These are phyloP conservation scores for Colletotrichum liaoningense DNA, from an alignment of 2,329 filamentous ascomycete species.

Conservation along the genomic window DNA sequence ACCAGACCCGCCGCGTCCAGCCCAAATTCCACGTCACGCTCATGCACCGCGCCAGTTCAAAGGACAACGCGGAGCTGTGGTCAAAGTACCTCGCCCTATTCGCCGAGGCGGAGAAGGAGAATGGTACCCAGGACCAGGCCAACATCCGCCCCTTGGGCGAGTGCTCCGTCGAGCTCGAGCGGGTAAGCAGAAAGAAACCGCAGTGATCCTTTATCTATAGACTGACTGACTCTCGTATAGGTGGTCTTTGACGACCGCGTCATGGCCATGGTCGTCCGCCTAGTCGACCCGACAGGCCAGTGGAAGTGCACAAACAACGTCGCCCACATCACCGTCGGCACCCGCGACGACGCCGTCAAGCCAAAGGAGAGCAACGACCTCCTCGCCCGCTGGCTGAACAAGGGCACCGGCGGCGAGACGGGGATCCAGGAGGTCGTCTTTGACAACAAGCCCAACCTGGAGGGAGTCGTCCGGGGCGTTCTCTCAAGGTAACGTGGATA, in stretches of 20 bases:
- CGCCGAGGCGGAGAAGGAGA: slow-evolving; percentile 48
- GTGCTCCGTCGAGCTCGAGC: slow-evolving; percentile 73
- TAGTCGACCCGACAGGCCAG: slow-evolving; percentile 65
- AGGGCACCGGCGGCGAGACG: slow-evolving; percentile 56
- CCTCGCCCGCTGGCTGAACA: slow-evolving; percentile 78
- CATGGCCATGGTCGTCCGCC: slow-evolving; percentile 90
- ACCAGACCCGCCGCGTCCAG: slow-evolving; percentile 81
- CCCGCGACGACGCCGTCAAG: slow-evolving; percentile 79
- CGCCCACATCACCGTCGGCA: slow-evolving; percentile 92
- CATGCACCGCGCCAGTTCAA: slow-evolving; percentile 79
- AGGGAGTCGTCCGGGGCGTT: slow-evolving; percentile 61
- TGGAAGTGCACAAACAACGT: slow-evolving; percentile 82
- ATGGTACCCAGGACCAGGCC: slow-evolving; percentile 45
- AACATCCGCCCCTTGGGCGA: slow-evolving; percentile 63
- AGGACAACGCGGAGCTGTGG: slow-evolving; percentile 78
- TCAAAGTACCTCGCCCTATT: slow-evolving; percentile 75
- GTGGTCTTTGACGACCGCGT: slow-evolving; percentile 87
- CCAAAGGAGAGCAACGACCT: slow-evolving; percentile 95
- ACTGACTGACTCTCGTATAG: slow-evolving; percentile 41
- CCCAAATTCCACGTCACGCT: slow-evolving; percentile 93
- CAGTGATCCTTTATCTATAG: neutral
- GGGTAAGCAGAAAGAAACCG: slow-evolving; percentile 51
- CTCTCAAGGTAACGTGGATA: slow-evolving; percentile 53
- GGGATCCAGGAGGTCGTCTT: slow-evolving; percentile 62
- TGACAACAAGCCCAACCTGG: slow-evolving; percentile 59